Percentiles rank a stretch among this genome's conserved stretches.
These are phyloP conservation scores for Ogataea parapolymorpha DNA, from an alignment of 805 yeast species.

Conservation along the genomic window DNA sequence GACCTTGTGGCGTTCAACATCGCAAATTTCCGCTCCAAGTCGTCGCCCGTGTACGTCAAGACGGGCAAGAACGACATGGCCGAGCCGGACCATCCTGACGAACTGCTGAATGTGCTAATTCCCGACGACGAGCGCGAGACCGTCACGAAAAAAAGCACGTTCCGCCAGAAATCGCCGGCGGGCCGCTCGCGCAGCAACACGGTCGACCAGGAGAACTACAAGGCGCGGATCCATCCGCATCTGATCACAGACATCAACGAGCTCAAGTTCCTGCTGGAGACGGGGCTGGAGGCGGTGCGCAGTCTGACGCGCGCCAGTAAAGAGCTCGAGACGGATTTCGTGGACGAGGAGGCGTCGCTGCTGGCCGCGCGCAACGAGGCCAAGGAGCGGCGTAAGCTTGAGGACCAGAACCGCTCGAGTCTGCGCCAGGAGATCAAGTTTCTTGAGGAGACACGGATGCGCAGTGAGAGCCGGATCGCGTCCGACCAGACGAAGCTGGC, in stretches of 20 bases:
- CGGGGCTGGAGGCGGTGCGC: slow-evolving; percentile 40
- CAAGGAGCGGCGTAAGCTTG: slow-evolving; percentile 38
- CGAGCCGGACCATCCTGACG: slow-evolving; percentile 38
- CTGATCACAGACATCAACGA: slow-evolving; percentile 40
- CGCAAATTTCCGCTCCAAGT: slow-evolving; percentile 39
- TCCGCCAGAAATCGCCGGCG: slow-evolving; percentile 25
- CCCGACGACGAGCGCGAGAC: slow-evolving; percentile 32
- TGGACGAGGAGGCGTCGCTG: slow-evolving; percentile 37
- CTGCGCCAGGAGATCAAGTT: slow-evolving; percentile 40
- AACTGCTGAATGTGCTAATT: slow-evolving; percentile 33
- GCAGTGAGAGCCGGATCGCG: slow-evolving; percentile 34
- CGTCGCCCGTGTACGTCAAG: slow-evolving; percentile 39
- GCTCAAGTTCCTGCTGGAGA: slow-evolving; percentile 39
- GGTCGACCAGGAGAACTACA: slow-evolving; percentile 19
- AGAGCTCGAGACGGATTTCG: slow-evolving; percentile 34
- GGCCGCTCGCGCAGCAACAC: slow-evolving; percentile 36
- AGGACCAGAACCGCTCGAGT: slow-evolving; percentile 39
- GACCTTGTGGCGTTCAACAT: slow-evolving; percentile 42
- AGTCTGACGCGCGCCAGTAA: slow-evolving; percentile 33
- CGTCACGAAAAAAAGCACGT: slow-evolving; percentile 28
- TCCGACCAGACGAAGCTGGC: slow-evolving; percentile 32
- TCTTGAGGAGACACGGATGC: slow-evolving; percentile 40
- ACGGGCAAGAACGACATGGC: slow-evolving; percentile 31
- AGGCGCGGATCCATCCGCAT: slow-evolving; percentile 25
- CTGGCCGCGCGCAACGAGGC: slow-evolving; percentile 36